Percentiles rank a stretch among this genome's conserved stretches.
Evolutionary conservation across 2,329 filamentous ascomycete genomes (phyloP).

Genomic region (Penicillium paneum): DNA sequence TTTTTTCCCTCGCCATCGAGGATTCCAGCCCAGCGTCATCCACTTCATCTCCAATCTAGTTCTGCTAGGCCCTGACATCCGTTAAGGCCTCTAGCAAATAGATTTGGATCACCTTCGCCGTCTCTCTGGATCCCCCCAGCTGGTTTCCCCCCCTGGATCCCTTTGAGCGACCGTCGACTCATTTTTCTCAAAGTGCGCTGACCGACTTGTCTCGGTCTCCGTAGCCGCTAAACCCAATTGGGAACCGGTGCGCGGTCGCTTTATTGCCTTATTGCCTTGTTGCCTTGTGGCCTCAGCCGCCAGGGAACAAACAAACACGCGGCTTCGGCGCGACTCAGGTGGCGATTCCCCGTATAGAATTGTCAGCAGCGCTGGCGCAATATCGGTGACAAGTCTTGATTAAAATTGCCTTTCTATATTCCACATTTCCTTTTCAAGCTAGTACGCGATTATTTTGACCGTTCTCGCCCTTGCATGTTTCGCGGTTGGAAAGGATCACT

Average conservation of each 20-base stretch:
- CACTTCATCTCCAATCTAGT: conserved; percentile 22
- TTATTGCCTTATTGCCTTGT: conserved; percentile 10
- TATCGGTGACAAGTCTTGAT: conserved; percentile 2
- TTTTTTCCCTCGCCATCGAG: conserved; percentile 21
- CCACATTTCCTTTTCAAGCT: not conserved
- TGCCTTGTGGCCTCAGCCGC: conserved; percentile 13
- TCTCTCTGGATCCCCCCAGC: conserved; percentile 6
- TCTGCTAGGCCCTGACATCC: conserved; percentile 10
- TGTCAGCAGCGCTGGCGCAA: conserved; percentile 13
- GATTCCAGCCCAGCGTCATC: conserved; percentile 25
- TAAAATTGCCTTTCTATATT: not conserved
- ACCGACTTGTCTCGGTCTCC: conserved; percentile 21
- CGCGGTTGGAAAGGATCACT: conserved; percentile 8
- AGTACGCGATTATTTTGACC: not conserved
- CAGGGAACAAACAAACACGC: conserved; percentile 27
- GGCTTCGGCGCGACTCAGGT: conserved; percentile 21
- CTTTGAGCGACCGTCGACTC: conserved; percentile 18
- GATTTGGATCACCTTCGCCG: conserved; percentile 4
- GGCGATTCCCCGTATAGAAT: conserved; percentile 10
- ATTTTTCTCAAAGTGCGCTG: conserved; percentile 24
- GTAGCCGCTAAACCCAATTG: conserved; percentile 24
- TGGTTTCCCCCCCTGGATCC: conserved; percentile 20
- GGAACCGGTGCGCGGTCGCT: conserved; percentile 1
- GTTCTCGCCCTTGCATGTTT: conserved; percentile 15
- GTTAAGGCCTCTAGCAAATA: conserved; percentile 4